phyloP scores from a whole-genome alignment of 2,329 filamentous ascomycete species.

The Paracoccidioides lutzii region DNA sequence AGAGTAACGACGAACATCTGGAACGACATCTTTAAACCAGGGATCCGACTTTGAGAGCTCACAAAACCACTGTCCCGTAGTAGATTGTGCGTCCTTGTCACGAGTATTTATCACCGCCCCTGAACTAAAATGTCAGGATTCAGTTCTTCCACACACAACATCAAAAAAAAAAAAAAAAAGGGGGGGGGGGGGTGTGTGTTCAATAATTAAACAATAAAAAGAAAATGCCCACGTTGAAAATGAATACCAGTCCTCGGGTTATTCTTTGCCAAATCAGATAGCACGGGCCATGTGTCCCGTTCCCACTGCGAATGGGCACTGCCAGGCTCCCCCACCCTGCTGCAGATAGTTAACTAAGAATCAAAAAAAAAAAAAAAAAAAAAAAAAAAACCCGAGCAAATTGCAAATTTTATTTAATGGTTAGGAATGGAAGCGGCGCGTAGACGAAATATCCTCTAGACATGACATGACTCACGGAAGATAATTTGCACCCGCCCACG shows the following conservation, averaged over 20 bases:
- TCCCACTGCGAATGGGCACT: conserved; percentile 42
- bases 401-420: no score
- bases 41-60: conserved; percentile 54
- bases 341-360: background rate
- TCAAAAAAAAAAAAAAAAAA: background rate
- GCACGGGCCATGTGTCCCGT: conserved; percentile 49
- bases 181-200: no score
- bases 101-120: conserved; percentile 46
- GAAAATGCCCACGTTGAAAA: conserved; percentile 51
- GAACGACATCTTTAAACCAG: conserved; percentile 61
- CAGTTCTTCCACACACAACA: no score
- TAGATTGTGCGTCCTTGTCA: conserved; percentile 47
- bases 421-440: no score
- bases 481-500: conserved; percentile 77
- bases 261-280: conserved; percentile 48
- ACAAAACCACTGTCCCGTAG: conserved; percentile 48
- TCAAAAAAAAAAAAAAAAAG: background rate
- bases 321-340: conserved; percentile 28
- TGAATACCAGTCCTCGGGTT: conserved; percentile 69
- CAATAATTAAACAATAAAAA: background rate
- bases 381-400: no score
- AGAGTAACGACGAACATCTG: conserved; percentile 40
- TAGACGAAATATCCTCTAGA: no score
- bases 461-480: conserved; percentile 45
- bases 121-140: conserved; percentile 12